Evolutionary conservation across 78 protist species (phyloP).

Genomic region (Dictyostelium capitatum): DNA sequence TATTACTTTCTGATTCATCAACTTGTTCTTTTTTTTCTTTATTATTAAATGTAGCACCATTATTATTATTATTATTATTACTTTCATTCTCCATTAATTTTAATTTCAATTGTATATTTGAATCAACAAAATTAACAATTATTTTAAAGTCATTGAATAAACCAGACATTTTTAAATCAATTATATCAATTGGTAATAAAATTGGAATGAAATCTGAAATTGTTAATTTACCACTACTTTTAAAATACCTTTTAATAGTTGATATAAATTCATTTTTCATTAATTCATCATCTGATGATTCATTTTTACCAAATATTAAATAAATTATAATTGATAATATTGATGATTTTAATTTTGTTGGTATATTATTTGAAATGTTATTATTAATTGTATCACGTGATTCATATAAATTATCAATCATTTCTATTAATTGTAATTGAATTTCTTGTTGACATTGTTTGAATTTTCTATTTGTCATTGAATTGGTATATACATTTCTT

Average conservation of each 20-base stretch:
- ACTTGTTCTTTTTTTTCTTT: too few species aligned
- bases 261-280: not conserved
- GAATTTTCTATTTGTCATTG: not conserved
- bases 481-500: not conserved
- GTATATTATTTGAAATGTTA: too few species aligned
- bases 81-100: too few species aligned
- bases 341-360: too few species aligned
- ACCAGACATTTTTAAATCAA: not conserved
- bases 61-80: not conserved
- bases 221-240: not conserved
- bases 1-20: not conserved
- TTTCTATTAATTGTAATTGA: not conserved
- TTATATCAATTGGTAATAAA: not conserved
- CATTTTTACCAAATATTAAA: not conserved
- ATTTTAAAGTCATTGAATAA: not conserved
- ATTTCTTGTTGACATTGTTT: not conserved
- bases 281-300: not conserved
- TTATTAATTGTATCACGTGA: too few species aligned
- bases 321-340: too few species aligned
- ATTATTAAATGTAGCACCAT: too few species aligned
- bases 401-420: not conserved
- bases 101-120: not conserved
- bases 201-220: slow-evolving; percentile 21
- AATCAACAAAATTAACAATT: not conserved
- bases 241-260: not conserved